phyloP scores from a whole-genome alignment of 331 rosid species.

The Stylosanthes scabra region DNA sequence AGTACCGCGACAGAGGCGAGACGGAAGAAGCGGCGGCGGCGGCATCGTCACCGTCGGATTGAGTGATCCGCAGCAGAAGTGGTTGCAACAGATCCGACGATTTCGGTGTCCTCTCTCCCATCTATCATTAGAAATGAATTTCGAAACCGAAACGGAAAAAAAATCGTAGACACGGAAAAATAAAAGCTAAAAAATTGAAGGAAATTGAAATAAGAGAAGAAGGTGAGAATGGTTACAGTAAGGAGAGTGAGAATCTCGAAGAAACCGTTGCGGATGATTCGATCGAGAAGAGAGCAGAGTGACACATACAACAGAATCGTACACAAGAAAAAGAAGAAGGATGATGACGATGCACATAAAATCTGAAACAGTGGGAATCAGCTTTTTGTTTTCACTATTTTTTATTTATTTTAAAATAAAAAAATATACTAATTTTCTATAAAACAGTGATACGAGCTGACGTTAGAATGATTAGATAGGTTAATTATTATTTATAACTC shows the following conservation, averaged over 20 bases:
- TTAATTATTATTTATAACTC: too few relatives aligned
- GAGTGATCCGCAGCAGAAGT: slow-evolving; percentile 35
- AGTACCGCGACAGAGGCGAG: slow-evolving; percentile 53
- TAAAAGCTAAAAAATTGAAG: background rate
- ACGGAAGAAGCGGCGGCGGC: background rate
- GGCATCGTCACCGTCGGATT: slow-evolving; percentile 53
- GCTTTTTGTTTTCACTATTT: too few relatives aligned
- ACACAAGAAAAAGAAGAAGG: slow-evolving; percentile 1
- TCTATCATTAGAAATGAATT: slow-evolving; percentile 42
- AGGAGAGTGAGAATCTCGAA: background rate
- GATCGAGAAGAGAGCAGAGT: slow-evolving; percentile 30
- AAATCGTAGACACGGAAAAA: slow-evolving; percentile 24
- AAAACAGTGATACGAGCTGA: too few relatives aligned
- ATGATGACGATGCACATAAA: slow-evolving; percentile 5
- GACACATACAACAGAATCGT: background rate
- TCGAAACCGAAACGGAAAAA: background rate
- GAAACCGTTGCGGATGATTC: slow-evolving; percentile 5
- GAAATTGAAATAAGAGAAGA: background rate
- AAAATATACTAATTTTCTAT: too few relatives aligned
- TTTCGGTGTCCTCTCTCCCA: slow-evolving; percentile 54
- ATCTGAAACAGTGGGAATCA: background rate
- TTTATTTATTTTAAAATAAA: too few relatives aligned
- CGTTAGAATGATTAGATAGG: too few relatives aligned
- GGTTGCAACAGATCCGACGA: slow-evolving; percentile 54
- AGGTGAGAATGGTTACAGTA: background rate